Base-by-base conservation (phyloP, 75 land plant genomes). In the Selaginella moellendorffii region DNA sequence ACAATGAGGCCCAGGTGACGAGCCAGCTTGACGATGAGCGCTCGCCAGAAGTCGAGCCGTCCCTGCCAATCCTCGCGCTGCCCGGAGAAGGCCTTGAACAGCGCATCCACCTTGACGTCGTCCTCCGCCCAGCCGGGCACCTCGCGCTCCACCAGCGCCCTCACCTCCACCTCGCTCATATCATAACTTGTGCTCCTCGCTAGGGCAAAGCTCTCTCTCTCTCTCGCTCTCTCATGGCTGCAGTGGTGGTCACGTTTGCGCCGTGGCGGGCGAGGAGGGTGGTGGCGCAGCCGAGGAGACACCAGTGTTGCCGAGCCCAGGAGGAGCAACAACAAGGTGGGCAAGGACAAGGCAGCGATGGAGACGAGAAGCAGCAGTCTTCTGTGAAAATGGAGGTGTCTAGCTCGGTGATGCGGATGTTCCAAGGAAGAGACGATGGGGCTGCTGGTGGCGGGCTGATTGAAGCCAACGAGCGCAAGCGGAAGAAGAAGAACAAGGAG, bases 31-130 rank as follows among this genome's bases (percentile, higher is more conserved):
- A 89, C 51, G 46, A 95, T 82, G 73, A 90, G 52, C 59, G 68
- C 78, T 46, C 66, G 68, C 99, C 99, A 95, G 74, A 95, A 89
- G 2, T 74, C 66, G 62, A 68, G 77, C 29, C 64, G 71, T 2
- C 68, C 65, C 52, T 86, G 83, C 97, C 90, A 95, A 72, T 89
- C 96, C 9, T 76, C 69, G 52, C 84, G 68, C 65, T 95, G 99
- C 1, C 99, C 99, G 27, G 88, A 80, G 52, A 95, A 82, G 0
- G 81, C 97, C 75, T 89, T 95, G 79, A 90, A 95, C 10, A 95
- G 73, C n/a, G 91, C 87, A 0, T 69, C 54, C 10, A 82, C 22
- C 0, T 75, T 63, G 52, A 72, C 72, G 30, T 85, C 88, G 25
- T 95, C 99, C 28, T 84, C 83, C 96, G 5, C 14, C 46, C 99